These are phyloP conservation scores for Pilobolus umbonatus DNA, from an alignment of 192 early-diverging fungal genomes.

Conservation along the genomic window DNA sequence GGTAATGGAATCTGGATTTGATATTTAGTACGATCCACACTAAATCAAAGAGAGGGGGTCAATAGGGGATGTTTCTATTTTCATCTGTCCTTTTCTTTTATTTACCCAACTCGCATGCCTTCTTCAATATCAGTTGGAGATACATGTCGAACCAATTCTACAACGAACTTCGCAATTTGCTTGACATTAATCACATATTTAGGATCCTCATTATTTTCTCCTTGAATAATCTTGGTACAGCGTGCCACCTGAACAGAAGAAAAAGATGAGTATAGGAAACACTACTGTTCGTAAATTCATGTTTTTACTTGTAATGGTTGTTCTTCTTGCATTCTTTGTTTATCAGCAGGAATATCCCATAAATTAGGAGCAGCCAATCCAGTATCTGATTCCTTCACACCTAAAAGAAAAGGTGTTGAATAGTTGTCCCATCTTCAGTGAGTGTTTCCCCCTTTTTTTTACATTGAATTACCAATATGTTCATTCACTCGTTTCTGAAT, in stretches of 20 bases:
- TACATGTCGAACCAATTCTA: constrained; percentile 91
- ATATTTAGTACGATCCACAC: constrained; percentile 97
- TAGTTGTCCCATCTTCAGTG: background rate
- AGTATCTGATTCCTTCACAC: constrained; percentile 98
- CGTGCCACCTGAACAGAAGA: constrained; percentile 85
- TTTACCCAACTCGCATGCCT: constrained; percentile 94
- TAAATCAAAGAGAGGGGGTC: constrained; percentile 21
- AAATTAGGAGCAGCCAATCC: constrained; percentile 95
- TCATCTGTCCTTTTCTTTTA: background rate
- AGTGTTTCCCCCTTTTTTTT: background rate
- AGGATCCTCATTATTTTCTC: constrained; percentile 80
- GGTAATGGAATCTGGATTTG: constrained; percentile 99
- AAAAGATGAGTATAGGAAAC: background rate
- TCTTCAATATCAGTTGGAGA: constrained; percentile 99
- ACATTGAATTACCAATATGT: constrained; percentile 73
- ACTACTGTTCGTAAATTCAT: too few relatives aligned
- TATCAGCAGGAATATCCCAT: constrained; percentile 99
- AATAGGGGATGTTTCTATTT: background rate
- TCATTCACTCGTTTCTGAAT: constrained; percentile 98
- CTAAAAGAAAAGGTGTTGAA: constrained; percentile 27
- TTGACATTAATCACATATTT: constrained; percentile 99
- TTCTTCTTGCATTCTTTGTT: constrained; percentile 95
- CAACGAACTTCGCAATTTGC: constrained; percentile 99
- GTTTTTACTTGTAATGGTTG: constrained; percentile 89
- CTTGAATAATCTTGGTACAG: constrained; percentile 98